phyloP scores from a whole-genome alignment of 1,284 basidiomycete species.

The Volvariella volvacea region DNA sequence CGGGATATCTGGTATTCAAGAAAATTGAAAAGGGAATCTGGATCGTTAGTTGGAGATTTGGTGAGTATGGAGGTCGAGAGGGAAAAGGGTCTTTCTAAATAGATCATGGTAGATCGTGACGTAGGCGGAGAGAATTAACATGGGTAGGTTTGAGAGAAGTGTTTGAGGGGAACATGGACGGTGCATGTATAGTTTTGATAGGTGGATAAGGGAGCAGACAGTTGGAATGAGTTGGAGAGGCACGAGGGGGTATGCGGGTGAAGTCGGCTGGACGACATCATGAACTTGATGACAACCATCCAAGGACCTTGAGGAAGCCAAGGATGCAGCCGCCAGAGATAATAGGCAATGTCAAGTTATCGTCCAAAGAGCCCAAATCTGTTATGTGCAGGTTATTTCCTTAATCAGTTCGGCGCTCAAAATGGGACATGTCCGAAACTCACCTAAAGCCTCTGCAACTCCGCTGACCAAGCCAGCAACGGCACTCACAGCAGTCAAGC shows the following conservation, averaged over 20 bases:
- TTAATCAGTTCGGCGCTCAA: slow-evolving; percentile 17
- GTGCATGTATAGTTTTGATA: no score
- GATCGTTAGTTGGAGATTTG: no score
- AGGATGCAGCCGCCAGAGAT: slow-evolving; percentile 82
- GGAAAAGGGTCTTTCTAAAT: no score
- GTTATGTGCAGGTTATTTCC: slow-evolving; percentile 14
- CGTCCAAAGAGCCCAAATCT: slow-evolving; percentile 88
- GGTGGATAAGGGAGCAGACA: no score
- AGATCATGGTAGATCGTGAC: no score
- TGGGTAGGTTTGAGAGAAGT: no score
- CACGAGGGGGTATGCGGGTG: neutral
- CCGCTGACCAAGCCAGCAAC: slow-evolving; percentile 76
- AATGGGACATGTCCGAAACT: slow-evolving; percentile 21
- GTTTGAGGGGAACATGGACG: no score
- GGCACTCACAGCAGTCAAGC: slow-evolving; percentile 50
- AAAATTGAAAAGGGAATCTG: no score
- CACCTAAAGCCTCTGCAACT: slow-evolving; percentile 80
- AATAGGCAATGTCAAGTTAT: slow-evolving; percentile 92
- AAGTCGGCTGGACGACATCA: neutral
- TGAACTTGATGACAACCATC: slow-evolving; percentile 18
- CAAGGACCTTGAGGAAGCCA: slow-evolving; percentile 49
- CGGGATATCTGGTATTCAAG: no score
- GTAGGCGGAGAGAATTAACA: no score
- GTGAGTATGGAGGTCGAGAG: no score
- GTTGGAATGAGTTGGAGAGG: no score